phyloP scores from a whole-genome alignment of 306 rosid genomes.

The Carpinus viminea region DNA sequence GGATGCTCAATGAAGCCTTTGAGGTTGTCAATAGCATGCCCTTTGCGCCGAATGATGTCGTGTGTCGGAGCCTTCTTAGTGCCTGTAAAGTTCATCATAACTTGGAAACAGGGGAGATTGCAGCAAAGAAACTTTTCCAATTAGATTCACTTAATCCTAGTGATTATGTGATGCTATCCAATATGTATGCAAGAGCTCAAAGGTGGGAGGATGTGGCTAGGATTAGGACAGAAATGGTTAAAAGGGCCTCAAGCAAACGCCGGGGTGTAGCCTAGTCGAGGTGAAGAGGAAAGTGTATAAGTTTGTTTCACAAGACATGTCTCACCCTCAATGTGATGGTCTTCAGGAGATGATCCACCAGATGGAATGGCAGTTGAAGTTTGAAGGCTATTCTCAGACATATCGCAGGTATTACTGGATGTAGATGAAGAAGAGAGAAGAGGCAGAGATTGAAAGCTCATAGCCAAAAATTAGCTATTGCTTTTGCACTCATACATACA shows the following conservation, averaged over 20 bases:
- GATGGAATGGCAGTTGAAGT: constrained; percentile 96
- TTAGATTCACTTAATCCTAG: constrained; percentile 51
- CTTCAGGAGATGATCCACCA: constrained; percentile 79
- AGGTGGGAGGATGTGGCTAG: constrained; percentile 71
- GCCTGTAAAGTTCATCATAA: constrained; percentile 70
- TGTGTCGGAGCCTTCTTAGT: constrained; percentile 84
- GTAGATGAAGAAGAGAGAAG: constrained; percentile 85
- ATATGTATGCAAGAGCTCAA: constrained; percentile 64
- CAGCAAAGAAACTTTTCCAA: constrained; percentile 52
- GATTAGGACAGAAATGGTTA: constrained; percentile 56
- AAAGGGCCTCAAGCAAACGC: constrained; percentile 55
- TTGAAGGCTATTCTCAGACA: constrained; percentile 79
- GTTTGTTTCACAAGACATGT: constrained; percentile 83
- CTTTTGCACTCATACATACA: constrained; percentile 74
- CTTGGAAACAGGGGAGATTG: constrained; percentile 62
- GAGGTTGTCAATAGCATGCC: constrained; percentile 60
- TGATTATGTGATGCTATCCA: constrained; percentile 68
- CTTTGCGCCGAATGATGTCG: constrained; percentile 56
- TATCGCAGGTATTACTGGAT: constrained; percentile 67
- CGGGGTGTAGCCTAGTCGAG: constrained; percentile 76
- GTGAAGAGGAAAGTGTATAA: constrained; percentile 56
- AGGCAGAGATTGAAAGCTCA: constrained; percentile 71
- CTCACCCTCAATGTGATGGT: constrained; percentile 38
- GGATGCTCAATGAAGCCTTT: constrained; percentile 68
- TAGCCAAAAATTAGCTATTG: constrained; percentile 84